Evolutionary conservation across 805 yeast species (phyloP), one percentile per base, ranked within the genome.

Genomic region (Metschnikowia borealis): DNA sequence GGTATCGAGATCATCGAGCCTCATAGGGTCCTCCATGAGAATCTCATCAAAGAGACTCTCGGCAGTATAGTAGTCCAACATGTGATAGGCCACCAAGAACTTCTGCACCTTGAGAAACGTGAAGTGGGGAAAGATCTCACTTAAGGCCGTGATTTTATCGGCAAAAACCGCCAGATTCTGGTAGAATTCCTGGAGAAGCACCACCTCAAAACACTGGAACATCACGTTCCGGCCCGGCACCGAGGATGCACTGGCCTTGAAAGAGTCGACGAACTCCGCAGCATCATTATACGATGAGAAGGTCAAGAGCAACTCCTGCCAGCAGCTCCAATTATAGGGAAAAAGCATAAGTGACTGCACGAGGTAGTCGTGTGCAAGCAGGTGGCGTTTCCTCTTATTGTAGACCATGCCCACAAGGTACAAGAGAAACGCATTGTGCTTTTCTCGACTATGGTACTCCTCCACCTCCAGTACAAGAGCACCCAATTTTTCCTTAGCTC

Each of bases 301-400:
- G 47, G 88, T 81, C 3, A 81, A 71, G 11, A 82, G 70, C 37
- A 94, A 71, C 62, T 92, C 97, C 50, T 78, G 75, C 97, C 97
- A 94, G 51, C 94, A 86, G 48, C 91, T 80, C 99, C 99, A 94
- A 65, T 92, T 92, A 65, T 77, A 87, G 0, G 97, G 96, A 58
- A 84, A 89, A 29, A 76, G 46, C 21, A 77, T 70, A 13, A 92
- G 62, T 1, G 97, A 85, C 43, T 74, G 75, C 31, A 82, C 71
- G 32, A 91, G 75, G 41, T 72, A 71, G 21, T 77, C 72, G 50
- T 84, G 82, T 0, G 97, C 97, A 34, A 71, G 64, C 1, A 69
- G 56, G n/a, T 68, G 67, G 55, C 85, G 82, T 44, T 83, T 82
- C 58, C 84, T 84, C 57, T 81, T 84, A 48, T 82, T 69, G 43